Evolutionary conservation across 805 yeast species (phyloP).

Genomic region (Ogataea glucozyma): DNA sequence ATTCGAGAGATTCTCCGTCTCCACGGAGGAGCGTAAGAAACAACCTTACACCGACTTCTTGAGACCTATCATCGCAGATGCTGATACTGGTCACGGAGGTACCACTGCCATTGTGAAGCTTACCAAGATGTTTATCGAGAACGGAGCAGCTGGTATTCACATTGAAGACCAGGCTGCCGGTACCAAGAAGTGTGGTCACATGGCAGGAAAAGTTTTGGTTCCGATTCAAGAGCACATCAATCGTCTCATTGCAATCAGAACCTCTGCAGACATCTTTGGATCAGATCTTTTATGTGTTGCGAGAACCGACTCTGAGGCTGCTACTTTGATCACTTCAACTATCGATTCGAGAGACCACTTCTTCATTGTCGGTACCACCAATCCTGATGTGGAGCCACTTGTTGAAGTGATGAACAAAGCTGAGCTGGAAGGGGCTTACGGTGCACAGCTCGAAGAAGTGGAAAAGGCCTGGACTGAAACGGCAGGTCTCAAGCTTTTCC

Average conservation of each 20-base stretch:
- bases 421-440: conserved; percentile 70
- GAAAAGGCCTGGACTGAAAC: conserved; percentile 80
- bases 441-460: conserved; percentile 65
- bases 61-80: conserved; percentile 96
- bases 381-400: conserved; percentile 74
- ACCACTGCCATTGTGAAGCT: conserved; percentile 93
- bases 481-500: conserved; percentile 86
- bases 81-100: conserved; percentile 99
- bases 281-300: conserved; percentile 86
- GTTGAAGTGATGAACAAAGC: conserved; percentile 80
- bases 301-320: conserved; percentile 97
- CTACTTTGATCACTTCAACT: conserved; percentile 89
- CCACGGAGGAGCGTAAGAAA: conserved; percentile 67
- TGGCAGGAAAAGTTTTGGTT: conserved; percentile 97
- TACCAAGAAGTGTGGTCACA: conserved; percentile 97
- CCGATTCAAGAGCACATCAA: conserved; percentile 98
- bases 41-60: conserved; percentile 79
- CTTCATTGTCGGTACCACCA: conserved; percentile 87
- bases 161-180: conserved; percentile 99
- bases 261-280: conserved; percentile 92
- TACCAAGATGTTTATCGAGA: conserved; percentile 93
- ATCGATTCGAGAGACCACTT: conserved; percentile 94
- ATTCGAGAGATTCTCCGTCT: conserved; percentile 68
- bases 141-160: conserved; percentile 99
- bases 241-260: conserved; percentile 89